phyloP scores from a whole-genome alignment of 2,329 filamentous ascomycete genomes.

The Trichophyton rubrum region DNA sequence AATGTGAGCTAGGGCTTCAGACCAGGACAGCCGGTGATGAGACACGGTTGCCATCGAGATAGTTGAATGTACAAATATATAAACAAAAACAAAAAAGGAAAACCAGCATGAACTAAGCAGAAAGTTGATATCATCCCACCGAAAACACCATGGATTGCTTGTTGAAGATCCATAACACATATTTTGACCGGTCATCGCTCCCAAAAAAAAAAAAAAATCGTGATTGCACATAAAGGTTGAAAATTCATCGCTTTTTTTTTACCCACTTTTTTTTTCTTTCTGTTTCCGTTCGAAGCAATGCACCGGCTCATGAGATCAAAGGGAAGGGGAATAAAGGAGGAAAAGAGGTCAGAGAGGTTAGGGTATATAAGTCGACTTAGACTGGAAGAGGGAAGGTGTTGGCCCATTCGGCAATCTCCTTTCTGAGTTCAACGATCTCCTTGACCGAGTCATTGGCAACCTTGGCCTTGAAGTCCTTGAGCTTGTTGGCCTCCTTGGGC shows the following conservation, averaged over 20 bases:
- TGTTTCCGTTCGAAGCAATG: slow-evolving; percentile 4
- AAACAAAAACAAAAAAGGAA: background rate
- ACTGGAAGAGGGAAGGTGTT: slow-evolving; percentile 77
- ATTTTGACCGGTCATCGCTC: slow-evolving; percentile 11
- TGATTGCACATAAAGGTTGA: slow-evolving; percentile 13
- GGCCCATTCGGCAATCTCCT: slow-evolving; percentile 83
- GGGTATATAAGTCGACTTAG: slow-evolving; percentile 18
- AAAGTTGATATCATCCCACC: slow-evolving; percentile 1
- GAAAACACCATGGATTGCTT: slow-evolving; percentile 16
- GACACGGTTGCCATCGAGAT: background rate
- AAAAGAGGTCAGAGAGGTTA: background rate
- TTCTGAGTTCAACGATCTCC: slow-evolving; percentile 73
- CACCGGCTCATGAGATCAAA: slow-evolving; percentile 2
- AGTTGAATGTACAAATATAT: background rate
- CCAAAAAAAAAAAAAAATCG: slow-evolving; percentile 11
- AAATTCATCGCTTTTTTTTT: slow-evolving; percentile 11
- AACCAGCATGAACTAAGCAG: background rate
- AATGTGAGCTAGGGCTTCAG: slow-evolving; percentile 3
- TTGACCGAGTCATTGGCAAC: slow-evolving; percentile 63
- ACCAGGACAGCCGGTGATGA: slow-evolving; percentile 9
- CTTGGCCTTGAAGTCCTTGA: slow-evolving; percentile 98
- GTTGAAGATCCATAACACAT: slow-evolving; percentile 15
- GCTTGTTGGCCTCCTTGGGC: slow-evolving; percentile 96
- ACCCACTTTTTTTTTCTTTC: slow-evolving; percentile 5
- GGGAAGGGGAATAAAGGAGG: background rate